Evolutionary conservation across 257 asterid genomes (phyloP), one percentile per base, ranked within the genome.

Genomic region (Solanum sitiens): DNA sequence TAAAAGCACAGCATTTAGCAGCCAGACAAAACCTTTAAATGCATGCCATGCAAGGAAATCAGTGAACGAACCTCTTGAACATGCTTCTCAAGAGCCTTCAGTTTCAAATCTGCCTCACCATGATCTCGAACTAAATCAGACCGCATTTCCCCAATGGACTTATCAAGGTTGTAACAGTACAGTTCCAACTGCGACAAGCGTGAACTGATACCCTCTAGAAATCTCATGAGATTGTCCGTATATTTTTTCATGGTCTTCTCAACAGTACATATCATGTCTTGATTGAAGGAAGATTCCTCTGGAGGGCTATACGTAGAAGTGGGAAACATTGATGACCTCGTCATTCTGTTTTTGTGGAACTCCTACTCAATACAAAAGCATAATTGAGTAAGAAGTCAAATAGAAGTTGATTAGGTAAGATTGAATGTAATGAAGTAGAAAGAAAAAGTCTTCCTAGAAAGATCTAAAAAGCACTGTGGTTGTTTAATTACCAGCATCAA

Each of bases 141-240:
- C 27, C 95, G 99, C 99, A 97, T 93, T 87, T 97, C 98, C 74
- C 96, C 99, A 76, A 97, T 91, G 47, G 98, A 94, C 88, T 97
- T 97, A 89, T 97, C 99, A 73, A 97, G 94, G 87, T 97, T 97
- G 91, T 95, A 97, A 89, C 98, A 95, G 88, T 95, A 94, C 15
- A 95, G 86, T 88, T 95, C 99, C 94, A 97, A 89, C 87, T 97
- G 99, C 2, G 99, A 97, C 92, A 97, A 37, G 8, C 99, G 94
- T 39, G 99, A 97, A 88, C 99, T 97, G 68, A 97, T 92, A 86
- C 99, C 99, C 92, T 95, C 99, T 39, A 97, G 98, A 87, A 97
- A 97, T 61, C 98, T 95, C 98, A 97, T 90, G 91, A 97, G 86
- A 88, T 95, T 95, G 92, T 95, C 99, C 1, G 98, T 86, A 90